Evolutionary conservation across 805 yeast species (phyloP).

Genomic region (Wickerhamiella azyma): DNA sequence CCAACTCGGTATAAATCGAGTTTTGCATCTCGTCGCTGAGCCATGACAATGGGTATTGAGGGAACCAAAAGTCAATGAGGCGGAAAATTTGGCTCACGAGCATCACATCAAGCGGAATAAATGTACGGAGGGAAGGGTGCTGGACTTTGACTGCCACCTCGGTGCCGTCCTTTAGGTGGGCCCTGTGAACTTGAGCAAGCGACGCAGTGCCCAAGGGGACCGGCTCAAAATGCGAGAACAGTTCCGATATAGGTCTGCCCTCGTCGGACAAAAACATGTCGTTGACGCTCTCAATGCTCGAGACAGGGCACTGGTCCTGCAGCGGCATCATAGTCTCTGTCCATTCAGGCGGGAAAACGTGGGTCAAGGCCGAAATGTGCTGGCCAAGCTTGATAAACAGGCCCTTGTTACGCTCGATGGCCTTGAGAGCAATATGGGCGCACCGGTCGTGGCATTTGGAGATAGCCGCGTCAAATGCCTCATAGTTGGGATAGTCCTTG

Average conservation of each 20-base stretch:
- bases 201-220: slow-evolving; percentile 91
- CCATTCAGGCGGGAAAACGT: slow-evolving; percentile 87
- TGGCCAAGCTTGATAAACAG: slow-evolving; percentile 90
- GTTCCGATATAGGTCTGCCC: slow-evolving; percentile 43
- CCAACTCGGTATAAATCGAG: slow-evolving; percentile 81
- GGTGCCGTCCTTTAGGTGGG: slow-evolving; percentile 44
- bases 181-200: slow-evolving; percentile 88
- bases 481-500: slow-evolving; percentile 30
- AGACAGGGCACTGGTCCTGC: slow-evolving; percentile 80
- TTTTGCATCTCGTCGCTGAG: slow-evolving; percentile 82
- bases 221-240: slow-evolving; percentile 52
- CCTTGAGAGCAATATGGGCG: slow-evolving; percentile 64
- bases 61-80: slow-evolving; percentile 65
- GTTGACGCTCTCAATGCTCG: slow-evolving; percentile 55
- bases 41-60: slow-evolving; percentile 91
- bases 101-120: slow-evolving; percentile 79
- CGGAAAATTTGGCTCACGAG: slow-evolving; percentile 65
- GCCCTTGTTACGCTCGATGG: slow-evolving; percentile 80
- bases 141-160: slow-evolving; percentile 90
- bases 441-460: slow-evolving; percentile 57
- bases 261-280: slow-evolving; percentile 56
- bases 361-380: slow-evolving; percentile 84
- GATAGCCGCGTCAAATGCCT: slow-evolving; percentile 40
- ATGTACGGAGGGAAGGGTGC: slow-evolving; percentile 75
- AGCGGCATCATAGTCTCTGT: slow-evolving; percentile 85